Base-by-base conservation (phyloP, 2,329 filamentous ascomycete genomes). In the Aspergillus glaucus region DNA sequence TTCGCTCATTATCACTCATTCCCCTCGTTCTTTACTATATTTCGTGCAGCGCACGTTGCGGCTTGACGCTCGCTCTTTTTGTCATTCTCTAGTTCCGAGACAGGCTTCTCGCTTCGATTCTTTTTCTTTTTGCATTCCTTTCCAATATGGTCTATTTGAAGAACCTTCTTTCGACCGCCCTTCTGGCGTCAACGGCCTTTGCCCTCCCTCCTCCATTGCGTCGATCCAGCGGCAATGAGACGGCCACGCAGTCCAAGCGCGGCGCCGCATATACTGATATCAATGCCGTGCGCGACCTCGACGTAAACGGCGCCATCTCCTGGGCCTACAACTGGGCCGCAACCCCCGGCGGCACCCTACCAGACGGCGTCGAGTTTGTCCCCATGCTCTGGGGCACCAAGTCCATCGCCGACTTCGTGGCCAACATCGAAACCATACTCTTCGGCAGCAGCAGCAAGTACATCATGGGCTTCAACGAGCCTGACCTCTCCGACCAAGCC, bases 301-400 rank as follows among this genome's bases (percentile, higher is more conserved):
- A 55, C 45, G 53, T 50, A 43, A 57, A 52, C 43, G 59, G 56
- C 22, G 40, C 52, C 19, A 58, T 71, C 45, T 62, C 62, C 37
- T 76, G 73, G 73, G 68, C 67, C 32, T 75, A 75, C 62, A 71
- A 75, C 61, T 76, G 73, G 73, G 71, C 61, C 42, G 50, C 59
- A 42, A 51, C 51, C 19, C 39, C 60, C 21, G 55, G 51, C 26
- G 70, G 71, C 15, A 43, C 32, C 5, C 52, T 70, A 4, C 60
- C 68, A 26, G 50, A 51, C 3, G 61, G 62, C 22, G 58, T 70
- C 45, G 70, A 75, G 46, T 76, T 62, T 53, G 66, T 75, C 8
- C 72, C 73, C 26, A 72, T 73, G 67, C 66, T 75, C 50, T 75
- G 72, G 72, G 69, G 71, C 21, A 40, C 53, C 12, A 66, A 67